Conservation (phyloP, 2,329 filamentous ascomycete genomes). For the Talaromyces piceae region DNA sequence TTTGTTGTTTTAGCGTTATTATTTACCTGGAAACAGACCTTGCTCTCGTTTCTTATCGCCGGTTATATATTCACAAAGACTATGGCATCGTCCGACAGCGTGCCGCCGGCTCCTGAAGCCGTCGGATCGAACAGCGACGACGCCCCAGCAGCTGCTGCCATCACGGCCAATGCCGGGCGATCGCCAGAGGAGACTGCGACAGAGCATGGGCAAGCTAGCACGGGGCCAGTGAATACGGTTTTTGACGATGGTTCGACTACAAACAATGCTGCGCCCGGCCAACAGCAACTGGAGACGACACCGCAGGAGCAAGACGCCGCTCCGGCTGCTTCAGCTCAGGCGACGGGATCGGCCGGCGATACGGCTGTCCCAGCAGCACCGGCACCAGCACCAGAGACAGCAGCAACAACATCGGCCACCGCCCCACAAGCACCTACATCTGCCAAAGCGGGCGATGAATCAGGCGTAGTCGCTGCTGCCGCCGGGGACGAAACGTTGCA, state of each 20-base stretch:
- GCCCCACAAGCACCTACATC: not conserved
- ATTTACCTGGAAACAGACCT: too few relatives aligned
- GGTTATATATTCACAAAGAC: not conserved
- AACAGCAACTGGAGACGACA: not conserved
- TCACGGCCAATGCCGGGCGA: not conserved
- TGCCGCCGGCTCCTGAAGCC: not conserved
- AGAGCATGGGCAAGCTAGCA: not conserved
- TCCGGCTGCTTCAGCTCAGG: not conserved
- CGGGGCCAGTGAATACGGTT: too few relatives aligned
- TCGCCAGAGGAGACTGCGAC: not conserved
- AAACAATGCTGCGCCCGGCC: too few relatives aligned
- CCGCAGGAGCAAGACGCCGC: not conserved
- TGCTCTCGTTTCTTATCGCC: not conserved
- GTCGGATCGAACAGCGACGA: not conserved
- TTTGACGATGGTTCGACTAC: too few relatives aligned
- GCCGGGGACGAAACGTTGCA: constrained; percentile 1
- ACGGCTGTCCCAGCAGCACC: not conserved
- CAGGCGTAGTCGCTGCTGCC: not conserved
- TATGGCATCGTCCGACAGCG: not conserved
- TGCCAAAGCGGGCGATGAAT: not conserved
- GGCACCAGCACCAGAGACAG: not conserved
- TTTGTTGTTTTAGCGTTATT: not conserved
- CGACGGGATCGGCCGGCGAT: not conserved
- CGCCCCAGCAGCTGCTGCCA: not conserved
- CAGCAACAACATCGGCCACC: not conserved